Percentiles rank a stretch among this genome's conserved stretches.
Evolutionary conservation across 179 eudicot species (phyloP).

Genomic region (Silene vulgaris): DNA sequence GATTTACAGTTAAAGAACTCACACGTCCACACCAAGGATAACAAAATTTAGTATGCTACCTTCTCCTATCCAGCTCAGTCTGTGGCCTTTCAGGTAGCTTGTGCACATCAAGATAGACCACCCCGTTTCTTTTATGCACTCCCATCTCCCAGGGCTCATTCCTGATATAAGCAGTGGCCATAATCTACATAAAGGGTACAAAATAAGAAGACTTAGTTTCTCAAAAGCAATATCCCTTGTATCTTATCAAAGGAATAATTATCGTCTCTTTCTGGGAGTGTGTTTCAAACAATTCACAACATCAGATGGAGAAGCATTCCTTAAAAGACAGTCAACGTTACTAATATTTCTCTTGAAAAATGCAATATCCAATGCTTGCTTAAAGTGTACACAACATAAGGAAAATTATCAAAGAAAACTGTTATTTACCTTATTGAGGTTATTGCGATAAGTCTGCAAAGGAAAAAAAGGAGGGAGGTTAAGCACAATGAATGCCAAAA

Average conservation of each 20-base stretch:
- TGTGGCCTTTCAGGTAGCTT: constrained; percentile 86
- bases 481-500: constrained; percentile 6
- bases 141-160: constrained; percentile 99
- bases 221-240: background rate
- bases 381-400: background rate
- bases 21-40: background rate
- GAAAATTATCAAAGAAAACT: background rate
- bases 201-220: constrained; percentile 12
- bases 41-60: constrained; percentile 33
- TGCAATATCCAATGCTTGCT: background rate
- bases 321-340: background rate
- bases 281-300: background rate
- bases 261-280: background rate
- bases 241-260: too few species aligned
- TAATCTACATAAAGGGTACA: constrained; percentile 47
- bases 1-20: background rate
- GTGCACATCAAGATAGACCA: constrained; percentile 93
- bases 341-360: constrained; percentile 12
- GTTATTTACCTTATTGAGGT: constrained; percentile 77
- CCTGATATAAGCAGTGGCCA: constrained; percentile 91
- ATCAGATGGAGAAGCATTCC: constrained; percentile 16
- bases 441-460: constrained; percentile 91
- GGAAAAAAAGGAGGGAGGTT: constrained; percentile 19
- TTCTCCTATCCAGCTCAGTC: constrained; percentile 75
- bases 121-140: constrained; percentile 95